Evolutionary conservation across 768 basidiomycete species (phyloP), one percentile per base, ranked within the genome.

Genomic region (Rhodocollybia butyracea): DNA sequence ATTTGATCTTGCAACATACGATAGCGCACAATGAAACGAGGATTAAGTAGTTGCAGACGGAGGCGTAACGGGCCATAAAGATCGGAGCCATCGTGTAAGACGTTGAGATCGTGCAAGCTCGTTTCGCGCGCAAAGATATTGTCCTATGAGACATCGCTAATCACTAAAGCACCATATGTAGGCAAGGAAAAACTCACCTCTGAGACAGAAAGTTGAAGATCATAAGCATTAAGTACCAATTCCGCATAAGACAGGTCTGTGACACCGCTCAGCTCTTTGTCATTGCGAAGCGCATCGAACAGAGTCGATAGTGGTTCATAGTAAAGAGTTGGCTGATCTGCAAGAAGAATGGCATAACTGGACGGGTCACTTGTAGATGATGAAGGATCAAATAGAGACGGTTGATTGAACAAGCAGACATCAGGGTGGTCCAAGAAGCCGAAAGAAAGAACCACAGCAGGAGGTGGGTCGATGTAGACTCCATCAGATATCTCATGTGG

Each of bases 391-490:
- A 59, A 68, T 32, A 57, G 65, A 36, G 61, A 56, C 6, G 80
- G 78, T 45, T 77, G 75, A 63, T 84, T 89, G 70, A 88, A 89
- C 43, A 87, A 69, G 53, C 71, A 78, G 58, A 76, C 73, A 30
- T 75, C 68, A 36, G 68, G 60, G 19, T 71, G 73, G 45, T 73
- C 73, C 34, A 67, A 68, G 39, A 69, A 61, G 55, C 72, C 63
- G 31, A 80, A 60, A 32, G 77, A 73, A 31, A 89, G 64, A 32
- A 88, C 70, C 41, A 89, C 85, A 15, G 86, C 76, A 12, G 88
- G 88, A 26, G 88, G 88, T 27, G 86, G 84, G 57, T 89, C 88
- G 50, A 88, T 87, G 66, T 84, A 88, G 43, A 87, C 83, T 27
- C 81, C 88, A 63, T 83, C 82, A 24, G 79, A 83, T 51, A 83